Conservation (phyloP, 1,139 yeast genomes). For the Saccharomyces pastorianus region DNA sequence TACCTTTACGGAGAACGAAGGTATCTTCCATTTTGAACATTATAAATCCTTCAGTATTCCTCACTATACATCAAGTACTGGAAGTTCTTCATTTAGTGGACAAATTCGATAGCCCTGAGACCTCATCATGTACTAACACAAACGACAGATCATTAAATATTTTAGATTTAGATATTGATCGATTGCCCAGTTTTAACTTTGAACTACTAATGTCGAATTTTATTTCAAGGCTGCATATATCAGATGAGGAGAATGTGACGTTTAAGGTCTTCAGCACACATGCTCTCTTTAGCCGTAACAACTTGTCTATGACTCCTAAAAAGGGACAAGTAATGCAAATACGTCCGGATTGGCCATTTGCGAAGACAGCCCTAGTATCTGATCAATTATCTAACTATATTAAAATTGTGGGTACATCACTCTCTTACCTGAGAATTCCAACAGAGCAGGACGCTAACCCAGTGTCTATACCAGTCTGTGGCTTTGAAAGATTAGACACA, state of each 20-base stretch:
- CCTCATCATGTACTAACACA: not conserved
- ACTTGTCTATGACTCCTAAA: conserved; percentile 1
- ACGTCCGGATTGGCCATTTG: conserved; percentile 6
- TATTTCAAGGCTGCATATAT: conserved; percentile 16
- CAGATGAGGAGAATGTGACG: conserved; percentile 16
- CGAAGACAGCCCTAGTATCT: conserved; percentile 9
- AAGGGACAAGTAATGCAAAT: not conserved
- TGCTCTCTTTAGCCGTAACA: conserved; percentile 13
- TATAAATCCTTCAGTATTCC: conserved; percentile 25
- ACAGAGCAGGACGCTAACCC: conserved; percentile 7
- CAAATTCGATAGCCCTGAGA: not conserved
- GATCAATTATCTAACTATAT: conserved; percentile 11
- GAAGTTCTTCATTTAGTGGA: conserved; percentile 7
- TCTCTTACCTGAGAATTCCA: conserved; percentile 10
- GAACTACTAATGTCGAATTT: conserved; percentile 22
- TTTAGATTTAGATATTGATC: conserved; percentile 4
- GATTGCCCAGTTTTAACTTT: conserved; percentile 17
- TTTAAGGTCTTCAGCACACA: conserved; percentile 21
- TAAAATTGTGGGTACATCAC: conserved; percentile 14
- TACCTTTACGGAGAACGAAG: conserved; percentile 15
- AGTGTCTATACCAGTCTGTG: conserved; percentile 20
- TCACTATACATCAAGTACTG: conserved; percentile 19
- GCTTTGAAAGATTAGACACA: conserved; percentile 25
- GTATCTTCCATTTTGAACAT: conserved; percentile 21
- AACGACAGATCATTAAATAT: not conserved